Percentiles rank a stretch among this genome's conserved stretches.
These are phyloP conservation scores for Tetracentron sinense DNA, from an alignment of 164 flowering plant genomes.

Conservation along the genomic window DNA sequence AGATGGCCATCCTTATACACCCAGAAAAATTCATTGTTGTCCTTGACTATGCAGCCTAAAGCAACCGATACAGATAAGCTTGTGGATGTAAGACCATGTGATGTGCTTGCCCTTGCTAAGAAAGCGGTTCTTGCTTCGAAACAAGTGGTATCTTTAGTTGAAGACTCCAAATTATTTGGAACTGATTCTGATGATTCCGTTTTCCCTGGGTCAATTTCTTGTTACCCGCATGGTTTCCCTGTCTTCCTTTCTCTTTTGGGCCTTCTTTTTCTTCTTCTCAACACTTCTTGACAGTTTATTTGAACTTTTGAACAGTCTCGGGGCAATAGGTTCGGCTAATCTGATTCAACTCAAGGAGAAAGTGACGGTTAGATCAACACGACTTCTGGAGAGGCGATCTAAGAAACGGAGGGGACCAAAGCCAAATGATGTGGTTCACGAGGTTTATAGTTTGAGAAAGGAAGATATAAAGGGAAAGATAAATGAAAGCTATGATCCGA, in stretches of 20 bases:
- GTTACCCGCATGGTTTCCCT: neutral
- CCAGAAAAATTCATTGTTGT: constrained; percentile 14
- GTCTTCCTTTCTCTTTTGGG: neutral
- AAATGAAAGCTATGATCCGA: constrained; percentile 41
- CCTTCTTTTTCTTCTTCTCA: neutral
- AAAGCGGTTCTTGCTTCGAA: constrained; percentile 70
- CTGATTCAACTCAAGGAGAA: constrained; percentile 23
- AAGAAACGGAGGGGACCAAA: constrained; percentile 48
- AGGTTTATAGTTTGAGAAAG: constrained; percentile 21
- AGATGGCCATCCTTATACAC: constrained; percentile 45
- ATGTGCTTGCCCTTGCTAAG: constrained; percentile 61
- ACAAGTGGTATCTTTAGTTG: constrained; percentile 53
- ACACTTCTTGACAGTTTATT: neutral
- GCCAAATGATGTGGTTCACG: constrained; percentile 19
- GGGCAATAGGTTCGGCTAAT: constrained; percentile 20
- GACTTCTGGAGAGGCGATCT: constrained; percentile 57
- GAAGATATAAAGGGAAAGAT: constrained; percentile 25
- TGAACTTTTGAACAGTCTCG: constrained; percentile 23
- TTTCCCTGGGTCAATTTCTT: constrained; percentile 33
- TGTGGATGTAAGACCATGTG: constrained; percentile 28
- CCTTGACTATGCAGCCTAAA: constrained; percentile 23
- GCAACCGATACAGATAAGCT: constrained; percentile 10
- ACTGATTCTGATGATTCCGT: constrained; percentile 28
- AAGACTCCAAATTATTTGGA: constrained; percentile 24
- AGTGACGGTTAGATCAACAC: constrained; percentile 57